Evolutionary conservation across 352 stramenopile genomes (phyloP).

Genomic region (Peronosclerospora sorghi): DNA sequence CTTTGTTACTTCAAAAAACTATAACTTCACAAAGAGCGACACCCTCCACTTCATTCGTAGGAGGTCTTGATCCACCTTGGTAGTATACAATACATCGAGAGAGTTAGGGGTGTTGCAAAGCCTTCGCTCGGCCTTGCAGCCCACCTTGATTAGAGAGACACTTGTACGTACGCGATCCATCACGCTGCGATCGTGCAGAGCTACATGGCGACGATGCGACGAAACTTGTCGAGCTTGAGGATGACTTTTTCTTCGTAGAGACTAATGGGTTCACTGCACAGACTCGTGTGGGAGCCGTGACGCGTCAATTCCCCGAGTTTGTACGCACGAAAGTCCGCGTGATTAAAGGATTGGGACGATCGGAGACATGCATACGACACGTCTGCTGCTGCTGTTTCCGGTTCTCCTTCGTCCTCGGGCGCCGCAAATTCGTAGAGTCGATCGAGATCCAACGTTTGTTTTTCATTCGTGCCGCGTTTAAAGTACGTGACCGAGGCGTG

Average conservation of each 20-base stretch:
- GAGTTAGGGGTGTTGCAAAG: too few relatives aligned
- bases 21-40: neutral
- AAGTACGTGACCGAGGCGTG: slow-evolving; percentile 20
- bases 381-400: slow-evolving; percentile 1
- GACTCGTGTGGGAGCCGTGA: slow-evolving; percentile 13
- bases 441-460: slow-evolving; percentile 18
- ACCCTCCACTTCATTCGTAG: slow-evolving; percentile 1
- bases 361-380: slow-evolving; percentile 2
- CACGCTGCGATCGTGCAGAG: too few relatives aligned
- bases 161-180: too few relatives aligned
- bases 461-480: slow-evolving; percentile 22
- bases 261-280: slow-evolving; percentile 1
- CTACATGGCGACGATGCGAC: slow-evolving; percentile 8
- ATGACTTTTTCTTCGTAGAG: slow-evolving; percentile 13
- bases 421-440: slow-evolving; percentile 19
- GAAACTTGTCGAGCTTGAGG: slow-evolving; percentile 11
- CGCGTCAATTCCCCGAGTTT: slow-evolving; percentile 19
- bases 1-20: neutral
- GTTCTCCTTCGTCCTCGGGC: neutral
- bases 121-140: too few relatives aligned
- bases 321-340: slow-evolving; percentile 11
- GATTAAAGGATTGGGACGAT: slow-evolving; percentile 8
- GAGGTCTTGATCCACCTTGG: too few relatives aligned
- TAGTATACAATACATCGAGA: too few relatives aligned
- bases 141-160: too few relatives aligned